A percentile compares a stretch with the other conserved stretches of the same genome.
Conservation (phyloP, 1,139 yeast species). For the Taiozyma sp. region DNA sequence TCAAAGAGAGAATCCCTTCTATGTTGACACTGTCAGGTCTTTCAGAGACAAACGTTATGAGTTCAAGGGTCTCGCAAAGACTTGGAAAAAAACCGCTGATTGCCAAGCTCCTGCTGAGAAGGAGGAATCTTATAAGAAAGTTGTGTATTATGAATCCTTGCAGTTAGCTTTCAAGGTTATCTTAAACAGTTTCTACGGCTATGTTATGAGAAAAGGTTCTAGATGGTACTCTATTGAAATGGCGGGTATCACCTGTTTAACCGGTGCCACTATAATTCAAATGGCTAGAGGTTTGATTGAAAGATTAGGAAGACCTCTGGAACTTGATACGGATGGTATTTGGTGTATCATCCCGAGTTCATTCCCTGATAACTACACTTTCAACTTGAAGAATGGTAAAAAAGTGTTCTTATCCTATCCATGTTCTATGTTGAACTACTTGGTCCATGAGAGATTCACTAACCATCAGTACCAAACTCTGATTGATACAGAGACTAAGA, state of each 20-base stretch:
- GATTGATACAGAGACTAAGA: constrained; percentile 59
- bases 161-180: constrained; percentile 97
- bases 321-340: constrained; percentile 97
- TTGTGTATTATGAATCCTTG: constrained; percentile 86
- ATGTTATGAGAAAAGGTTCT: constrained; percentile 98
- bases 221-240: constrained; percentile 99
- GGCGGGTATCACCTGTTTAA: constrained; percentile 98
- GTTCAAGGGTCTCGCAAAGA: constrained; percentile 88
- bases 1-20: constrained; percentile 96
- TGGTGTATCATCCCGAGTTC: constrained; percentile 96
- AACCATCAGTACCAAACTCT: constrained; percentile 92
- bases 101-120: constrained; percentile 47
- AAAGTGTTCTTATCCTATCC: constrained; percentile 80
- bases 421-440: constrained; percentile 91
- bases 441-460: constrained; percentile 87
- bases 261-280: constrained; percentile 97
- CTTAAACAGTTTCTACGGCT: constrained; percentile 94
- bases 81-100: constrained; percentile 81
- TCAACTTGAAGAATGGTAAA: constrained; percentile 74
- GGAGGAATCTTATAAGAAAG: constrained; percentile 92
- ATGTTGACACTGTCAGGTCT: constrained; percentile 88
- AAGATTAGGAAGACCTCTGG: constrained; percentile 90
- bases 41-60: constrained; percentile 97
- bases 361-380: constrained; percentile 83
- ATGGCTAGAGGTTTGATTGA: constrained; percentile 95